Evolutionary conservation across 768 basidiomycete genomes (phyloP).

Genomic region (Astraeus odoratus): DNA sequence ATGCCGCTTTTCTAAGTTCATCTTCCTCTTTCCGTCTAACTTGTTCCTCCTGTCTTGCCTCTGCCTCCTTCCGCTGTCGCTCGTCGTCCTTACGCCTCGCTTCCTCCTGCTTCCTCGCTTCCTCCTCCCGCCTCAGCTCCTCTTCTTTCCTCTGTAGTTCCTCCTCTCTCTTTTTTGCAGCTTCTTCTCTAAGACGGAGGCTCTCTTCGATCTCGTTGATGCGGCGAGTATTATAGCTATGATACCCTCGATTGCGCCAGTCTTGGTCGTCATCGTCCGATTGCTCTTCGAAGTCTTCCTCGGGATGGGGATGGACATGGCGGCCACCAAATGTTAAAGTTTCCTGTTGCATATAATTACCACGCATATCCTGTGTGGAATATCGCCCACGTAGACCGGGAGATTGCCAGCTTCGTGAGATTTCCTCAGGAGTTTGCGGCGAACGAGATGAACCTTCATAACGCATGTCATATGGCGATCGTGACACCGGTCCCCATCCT

Average conservation of each 20-base stretch:
- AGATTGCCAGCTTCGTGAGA: constrained; percentile 25
- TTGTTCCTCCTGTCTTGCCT: constrained; percentile 14
- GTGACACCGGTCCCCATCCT: constrained; percentile 15
- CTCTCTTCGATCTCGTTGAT: constrained; percentile 28
- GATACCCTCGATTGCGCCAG: constrained; percentile 23
- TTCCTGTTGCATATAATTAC: constrained; percentile 16
- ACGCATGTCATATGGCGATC: constrained; percentile 22
- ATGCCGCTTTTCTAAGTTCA: constrained; percentile 18
- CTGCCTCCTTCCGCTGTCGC: constrained; percentile 14
- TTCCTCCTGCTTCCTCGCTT: constrained; percentile 13
- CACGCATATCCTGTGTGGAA: constrained; percentile 27
- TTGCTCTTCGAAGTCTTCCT: constrained; percentile 25
- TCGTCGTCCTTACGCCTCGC: constrained; percentile 16
- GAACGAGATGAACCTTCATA: constrained; percentile 24
- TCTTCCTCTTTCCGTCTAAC: constrained; percentile 18
- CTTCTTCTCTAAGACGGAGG: constrained; percentile 24
- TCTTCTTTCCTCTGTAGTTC: constrained; percentile 13
- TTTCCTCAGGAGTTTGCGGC: constrained; percentile 25
- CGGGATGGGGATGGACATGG: constrained; percentile 21
- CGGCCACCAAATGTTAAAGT: constrained; percentile 6
- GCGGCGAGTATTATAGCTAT: constrained; percentile 25
- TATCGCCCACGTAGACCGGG: constrained; percentile 18
- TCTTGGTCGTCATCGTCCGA: constrained; percentile 24
- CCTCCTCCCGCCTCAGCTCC: constrained; percentile 14
- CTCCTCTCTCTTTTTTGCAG: constrained; percentile 14